A percentile compares a stretch with the other conserved stretches of the same genome.
Evolutionary conservation across 495 filamentous ascomycete species (phyloP).

Genomic region (Pyronema domesticum): DNA sequence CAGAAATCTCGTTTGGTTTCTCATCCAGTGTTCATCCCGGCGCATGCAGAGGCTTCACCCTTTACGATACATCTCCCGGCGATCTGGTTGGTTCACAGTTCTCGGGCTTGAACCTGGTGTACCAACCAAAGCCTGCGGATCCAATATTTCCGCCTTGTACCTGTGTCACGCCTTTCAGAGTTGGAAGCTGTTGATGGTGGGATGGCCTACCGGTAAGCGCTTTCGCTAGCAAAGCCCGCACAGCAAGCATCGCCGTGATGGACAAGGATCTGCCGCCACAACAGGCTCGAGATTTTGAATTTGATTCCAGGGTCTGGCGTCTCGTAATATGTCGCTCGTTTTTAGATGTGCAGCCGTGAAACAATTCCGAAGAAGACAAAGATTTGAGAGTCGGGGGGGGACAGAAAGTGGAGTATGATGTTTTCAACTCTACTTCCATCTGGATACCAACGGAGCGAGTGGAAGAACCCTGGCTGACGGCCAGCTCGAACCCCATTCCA

Average conservation of each 20-base stretch:
- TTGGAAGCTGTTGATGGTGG: constrained; percentile 1
- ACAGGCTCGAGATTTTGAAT: neutral
- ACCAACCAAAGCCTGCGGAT: constrained; percentile 1
- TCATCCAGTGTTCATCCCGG: neutral
- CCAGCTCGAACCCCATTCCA: no score
- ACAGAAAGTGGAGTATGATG: no score
- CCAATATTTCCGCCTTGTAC: neutral
- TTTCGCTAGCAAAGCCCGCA: neutral
- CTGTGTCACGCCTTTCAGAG: constrained; percentile 1
- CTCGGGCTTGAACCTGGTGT: neutral
- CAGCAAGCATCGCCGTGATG: neutral
- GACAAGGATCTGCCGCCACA: neutral
- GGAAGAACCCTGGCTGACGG: no score
- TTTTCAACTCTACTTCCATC: no score
- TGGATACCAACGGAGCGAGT: no score
- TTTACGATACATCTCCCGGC: neutral
- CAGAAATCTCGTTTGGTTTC: neutral
- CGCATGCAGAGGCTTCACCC: neutral
- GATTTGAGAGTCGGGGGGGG: no score
- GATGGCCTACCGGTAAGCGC: constrained; percentile 2
- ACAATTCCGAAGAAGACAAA: no score
- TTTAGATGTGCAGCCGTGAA: no score
- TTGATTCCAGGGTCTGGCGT: constrained; percentile 1
- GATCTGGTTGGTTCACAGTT: constrained; percentile 5
- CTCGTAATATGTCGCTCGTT: neutral